phyloP scores from a whole-genome alignment of 768 basidiomycete genomes.

The Tylopilus sp. region DNA sequence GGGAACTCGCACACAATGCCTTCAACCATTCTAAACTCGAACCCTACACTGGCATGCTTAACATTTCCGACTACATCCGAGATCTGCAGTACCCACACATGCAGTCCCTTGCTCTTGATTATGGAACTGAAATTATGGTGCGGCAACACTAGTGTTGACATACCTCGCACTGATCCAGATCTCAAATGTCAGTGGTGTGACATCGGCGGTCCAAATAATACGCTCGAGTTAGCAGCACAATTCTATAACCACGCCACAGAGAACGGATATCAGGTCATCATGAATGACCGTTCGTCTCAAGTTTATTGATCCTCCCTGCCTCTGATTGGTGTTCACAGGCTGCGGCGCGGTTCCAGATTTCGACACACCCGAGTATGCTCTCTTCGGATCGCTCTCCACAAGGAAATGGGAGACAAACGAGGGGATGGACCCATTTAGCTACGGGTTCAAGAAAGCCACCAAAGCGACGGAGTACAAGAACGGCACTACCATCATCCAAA shows the following conservation, averaged over 20 bases:
- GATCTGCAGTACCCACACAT: constrained; percentile 53
- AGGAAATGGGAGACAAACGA: constrained; percentile 57
- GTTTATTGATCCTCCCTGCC: not conserved
- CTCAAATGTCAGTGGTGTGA: constrained; percentile 46
- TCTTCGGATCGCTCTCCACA: constrained; percentile 44
- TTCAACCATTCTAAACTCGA: constrained; percentile 46
- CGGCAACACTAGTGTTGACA: constrained; percentile 1
- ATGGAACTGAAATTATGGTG: constrained; percentile 55
- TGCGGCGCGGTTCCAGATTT: constrained; percentile 51
- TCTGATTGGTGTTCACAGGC: constrained; percentile 27
- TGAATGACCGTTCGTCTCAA: constrained; percentile 37
- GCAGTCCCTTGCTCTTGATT: constrained; percentile 42
- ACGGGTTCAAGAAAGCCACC: constrained; percentile 45
- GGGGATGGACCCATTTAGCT: constrained; percentile 54
- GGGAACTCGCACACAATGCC: constrained; percentile 50
- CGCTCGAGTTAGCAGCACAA: constrained; percentile 41
- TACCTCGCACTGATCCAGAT: constrained; percentile 5
- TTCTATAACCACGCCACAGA: constrained; percentile 44
- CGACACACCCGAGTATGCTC: constrained; percentile 53
- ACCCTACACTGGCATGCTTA: constrained; percentile 49
- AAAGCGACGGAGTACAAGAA: constrained; percentile 45
- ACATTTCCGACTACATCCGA: constrained; percentile 48
- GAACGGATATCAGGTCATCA: constrained; percentile 44
- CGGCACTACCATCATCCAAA: constrained; percentile 46
- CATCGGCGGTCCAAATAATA: constrained; percentile 50